Base-by-base conservation (phyloP, 805 yeast genomes). In the Dipodascus albidus region DNA sequence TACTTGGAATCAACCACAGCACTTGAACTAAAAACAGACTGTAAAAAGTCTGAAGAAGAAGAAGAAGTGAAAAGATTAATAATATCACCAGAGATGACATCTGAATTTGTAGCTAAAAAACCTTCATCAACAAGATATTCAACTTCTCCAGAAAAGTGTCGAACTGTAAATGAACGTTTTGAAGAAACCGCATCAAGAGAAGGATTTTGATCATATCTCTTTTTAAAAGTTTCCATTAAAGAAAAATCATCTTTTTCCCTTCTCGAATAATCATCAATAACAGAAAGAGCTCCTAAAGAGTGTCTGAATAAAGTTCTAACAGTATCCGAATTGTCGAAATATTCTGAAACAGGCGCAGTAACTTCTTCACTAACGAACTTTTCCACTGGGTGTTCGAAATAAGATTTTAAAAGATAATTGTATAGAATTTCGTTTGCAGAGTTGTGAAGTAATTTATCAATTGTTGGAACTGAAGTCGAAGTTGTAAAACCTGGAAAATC, bases 81-180 rank as follows among this genome's bases (percentile, higher is more conserved):
- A 35, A 71, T 63, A 51, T 72, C 75, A n/a, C 72, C 67, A 15
- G 73, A 67, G 17, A 72, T 66, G 23, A 79, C 76, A 58, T 80
- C 83, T 22, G 73, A 71, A 57, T 78, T 77, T 55, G 78, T 77
- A 47, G 74, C 75, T 21, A 80, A 64, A 71, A 82, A 69, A 53
- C 71, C 70, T 17, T 38, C 44, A 33, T 74, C 77, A 22, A 76
- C 75, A 38, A 74, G 67, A 59, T 80, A 80, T 57, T 76, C 81
- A 22, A 80, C 82, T 56, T 72, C 74, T 9, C 83, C 84, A 47
- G 82, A 82, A 59, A 76, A 80, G 61, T 80, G 85, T 42, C 76
- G 71, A 8, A 80, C 72, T 8, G 76, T 65, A 58, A 80, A 79
- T 1, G 80, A 77, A 53, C 67, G 64, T 50, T 72, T 70, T 27